Conservation (phyloP, 306 rosid species). For the Purshia tridentata region DNA sequence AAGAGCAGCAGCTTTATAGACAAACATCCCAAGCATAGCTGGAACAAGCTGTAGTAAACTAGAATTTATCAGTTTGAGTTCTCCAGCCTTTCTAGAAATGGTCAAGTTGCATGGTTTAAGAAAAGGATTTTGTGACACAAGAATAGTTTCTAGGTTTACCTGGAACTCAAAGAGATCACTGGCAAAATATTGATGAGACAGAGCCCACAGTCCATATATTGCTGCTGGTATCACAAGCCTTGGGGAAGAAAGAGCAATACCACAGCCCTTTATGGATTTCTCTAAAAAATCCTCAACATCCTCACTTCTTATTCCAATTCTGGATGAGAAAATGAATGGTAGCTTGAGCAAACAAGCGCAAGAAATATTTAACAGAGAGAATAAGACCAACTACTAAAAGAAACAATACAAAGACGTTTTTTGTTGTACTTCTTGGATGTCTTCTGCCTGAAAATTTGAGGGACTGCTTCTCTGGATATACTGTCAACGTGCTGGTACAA, state of each 20-base stretch:
- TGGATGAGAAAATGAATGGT: slow-evolving; percentile 32
- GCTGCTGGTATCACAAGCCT: slow-evolving; percentile 90
- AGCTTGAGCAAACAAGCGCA: slow-evolving; percentile 25
- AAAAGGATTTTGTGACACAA: not conserved
- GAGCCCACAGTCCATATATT: slow-evolving; percentile 71
- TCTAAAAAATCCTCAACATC: slow-evolving; percentile 72
- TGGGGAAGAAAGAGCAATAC: slow-evolving; percentile 87
- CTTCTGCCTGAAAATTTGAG: slow-evolving; percentile 71
- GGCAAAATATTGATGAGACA: slow-evolving; percentile 59
- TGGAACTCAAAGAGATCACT: slow-evolving; percentile 78
- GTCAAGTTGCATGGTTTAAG: not conserved
- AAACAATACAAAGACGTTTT: slow-evolving; percentile 25
- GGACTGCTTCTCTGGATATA: slow-evolving; percentile 68
- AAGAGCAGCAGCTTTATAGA: slow-evolving; percentile 84
- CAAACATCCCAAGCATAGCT: slow-evolving; percentile 93
- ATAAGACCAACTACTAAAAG: slow-evolving; percentile 1
- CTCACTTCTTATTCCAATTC: slow-evolving; percentile 91
- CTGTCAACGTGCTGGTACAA: slow-evolving; percentile 73
- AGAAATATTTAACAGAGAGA: slow-evolving; percentile 21
- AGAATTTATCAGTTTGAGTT: not conserved
- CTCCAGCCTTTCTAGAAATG: not conserved
- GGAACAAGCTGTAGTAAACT: slow-evolving; percentile 64
- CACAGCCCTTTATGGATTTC: slow-evolving; percentile 64
- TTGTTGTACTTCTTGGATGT: slow-evolving; percentile 64
- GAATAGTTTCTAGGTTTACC: slow-evolving; percentile 43